A percentile compares a stretch with the other conserved stretches of the same genome.
Evolutionary conservation across 768 basidiomycete species (phyloP).

Genomic region (Hygrophoropsis aurantiaca): DNA sequence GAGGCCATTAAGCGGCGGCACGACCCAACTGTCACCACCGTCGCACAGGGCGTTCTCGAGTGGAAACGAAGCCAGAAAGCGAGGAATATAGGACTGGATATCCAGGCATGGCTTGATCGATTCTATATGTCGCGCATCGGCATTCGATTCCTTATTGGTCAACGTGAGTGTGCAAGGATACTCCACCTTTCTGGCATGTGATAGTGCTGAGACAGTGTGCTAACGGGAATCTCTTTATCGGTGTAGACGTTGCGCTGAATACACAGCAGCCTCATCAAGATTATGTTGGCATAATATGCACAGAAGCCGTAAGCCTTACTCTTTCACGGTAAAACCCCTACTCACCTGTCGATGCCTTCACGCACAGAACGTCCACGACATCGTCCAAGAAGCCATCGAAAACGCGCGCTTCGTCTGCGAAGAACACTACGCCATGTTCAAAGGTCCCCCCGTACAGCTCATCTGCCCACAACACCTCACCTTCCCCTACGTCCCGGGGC

Average conservation of each 20-base stretch:
- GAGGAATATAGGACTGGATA: constrained; percentile 75
- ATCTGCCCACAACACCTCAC: constrained; percentile 85
- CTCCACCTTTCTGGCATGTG: too few relatives aligned
- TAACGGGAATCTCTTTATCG: too few relatives aligned
- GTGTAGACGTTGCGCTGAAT: constrained; percentile 88
- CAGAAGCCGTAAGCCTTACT: constrained; percentile 62
- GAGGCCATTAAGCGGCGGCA: constrained; percentile 92
- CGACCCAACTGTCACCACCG: constrained; percentile 96
- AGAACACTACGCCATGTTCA: constrained; percentile 95
- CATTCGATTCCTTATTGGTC: constrained; percentile 95
- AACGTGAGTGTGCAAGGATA: constrained; percentile 80
- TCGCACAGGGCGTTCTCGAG: constrained; percentile 94
- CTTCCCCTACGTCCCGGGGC: constrained; percentile 95
- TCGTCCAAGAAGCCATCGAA: constrained; percentile 97
- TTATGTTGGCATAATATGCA: constrained; percentile 98
- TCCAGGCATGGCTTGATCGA: constrained; percentile 94
- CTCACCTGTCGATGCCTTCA: too few relatives aligned
- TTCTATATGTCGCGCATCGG: constrained; percentile 97
- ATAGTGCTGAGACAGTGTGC: too few relatives aligned
- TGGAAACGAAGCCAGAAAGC: constrained; percentile 83
- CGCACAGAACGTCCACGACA: constrained; percentile 86
- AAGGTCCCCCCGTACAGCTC: constrained; percentile 92
- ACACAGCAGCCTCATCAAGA: constrained; percentile 85
- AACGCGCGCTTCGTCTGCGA: constrained; percentile 95
- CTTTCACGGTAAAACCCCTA: neutral